Percentiles rank a stretch among this genome's conserved stretches.
Evolutionary conservation across 2,329 filamentous ascomycete species (phyloP).

Genomic region (Arthroderma sp.): DNA sequence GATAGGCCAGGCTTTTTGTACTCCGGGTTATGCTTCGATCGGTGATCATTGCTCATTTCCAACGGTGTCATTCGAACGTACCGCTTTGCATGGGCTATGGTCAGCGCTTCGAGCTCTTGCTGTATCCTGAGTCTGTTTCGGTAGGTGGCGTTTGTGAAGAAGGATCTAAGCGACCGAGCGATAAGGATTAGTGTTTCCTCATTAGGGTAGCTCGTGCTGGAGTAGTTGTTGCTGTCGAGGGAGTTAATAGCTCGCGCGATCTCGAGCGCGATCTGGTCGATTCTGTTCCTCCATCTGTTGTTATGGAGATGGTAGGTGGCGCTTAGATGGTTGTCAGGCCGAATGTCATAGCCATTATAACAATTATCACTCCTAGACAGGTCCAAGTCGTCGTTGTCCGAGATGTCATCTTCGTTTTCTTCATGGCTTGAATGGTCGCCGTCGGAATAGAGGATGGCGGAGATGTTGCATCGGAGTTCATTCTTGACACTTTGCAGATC

Average conservation of each 20-base stretch:
- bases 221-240: conserved; percentile 5
- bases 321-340: neutral
- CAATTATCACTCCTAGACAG: neutral
- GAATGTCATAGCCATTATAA: conserved; percentile 3
- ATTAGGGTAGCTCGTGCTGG: conserved; percentile 13
- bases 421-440: neutral
- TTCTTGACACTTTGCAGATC: conserved; percentile 20
- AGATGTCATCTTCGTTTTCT: neutral
- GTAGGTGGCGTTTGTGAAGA: conserved; percentile 21
- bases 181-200: conserved; percentile 23
- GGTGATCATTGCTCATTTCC: conserved; percentile 32
- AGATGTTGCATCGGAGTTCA: conserved; percentile 28
- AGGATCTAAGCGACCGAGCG: conserved; percentile 22
- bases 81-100: conserved; percentile 20
- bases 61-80: conserved; percentile 31
- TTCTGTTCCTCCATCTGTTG: conserved; percentile 22
- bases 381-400: neutral
- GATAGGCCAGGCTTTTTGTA: conserved; percentile 6
- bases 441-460: conserved; percentile 18
- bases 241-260: conserved; percentile 23
- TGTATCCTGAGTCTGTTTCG: conserved; percentile 23
- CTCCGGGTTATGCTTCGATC: conserved; percentile 14
- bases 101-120: conserved; percentile 21
- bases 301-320: neutral
- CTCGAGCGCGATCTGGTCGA: conserved; percentile 28